Base-by-base conservation (phyloP, 208 protist species). In the Leishmania guyanensis region DNA sequence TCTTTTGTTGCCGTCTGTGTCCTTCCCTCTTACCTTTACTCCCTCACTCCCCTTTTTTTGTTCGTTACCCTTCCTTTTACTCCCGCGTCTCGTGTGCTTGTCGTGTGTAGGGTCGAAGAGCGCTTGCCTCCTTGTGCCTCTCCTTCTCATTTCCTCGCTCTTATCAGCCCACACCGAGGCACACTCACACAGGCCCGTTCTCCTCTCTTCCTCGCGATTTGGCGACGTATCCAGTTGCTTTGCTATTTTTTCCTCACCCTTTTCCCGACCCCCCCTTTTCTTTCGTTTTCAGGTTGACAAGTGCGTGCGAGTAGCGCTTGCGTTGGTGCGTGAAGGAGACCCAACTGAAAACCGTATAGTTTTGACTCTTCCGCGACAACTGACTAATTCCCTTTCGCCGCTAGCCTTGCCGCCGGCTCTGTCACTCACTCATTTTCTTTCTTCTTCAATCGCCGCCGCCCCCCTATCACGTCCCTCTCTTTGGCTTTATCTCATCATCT, bases 1-100 rank as follows among this genome's bases (percentile, higher is more conserved):
- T 29, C 50, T 78, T 26, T 78, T 12, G 64, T 78, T 50, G 20
- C 66, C 54, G n/a, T 71, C 26, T 71, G n/a, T 29, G 66, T 33
- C 66, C 46, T 39, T 62, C 72, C 26, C 72, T 62, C 53, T n/a
- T 51, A 17, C 71, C 22, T 60, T n/a, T 17, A 33, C 29, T 43
- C 29, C 48, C 17, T 3, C 43, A 22, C 71, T 33, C 20, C 43
- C 29, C 46, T 50, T 20, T 76, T 60, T 50, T 33, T 43, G 3
- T 4, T 76, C 0, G 3, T 54, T 14, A 2, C 62, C 36, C 22
- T 66, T 58, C 33, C 43, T 66, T 69, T 62, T 68, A 46, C 43
- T 46, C 43, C 43, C 43, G 43, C 43, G 43, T 46, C 43, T 46
- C 43, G 43, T 14, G 62, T 29, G 62, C 26, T 29, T 39, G 29